These are phyloP conservation scores for Kingdonia uniflora DNA, from an alignment of 164 flowering plant species.

Conservation along the genomic window DNA sequence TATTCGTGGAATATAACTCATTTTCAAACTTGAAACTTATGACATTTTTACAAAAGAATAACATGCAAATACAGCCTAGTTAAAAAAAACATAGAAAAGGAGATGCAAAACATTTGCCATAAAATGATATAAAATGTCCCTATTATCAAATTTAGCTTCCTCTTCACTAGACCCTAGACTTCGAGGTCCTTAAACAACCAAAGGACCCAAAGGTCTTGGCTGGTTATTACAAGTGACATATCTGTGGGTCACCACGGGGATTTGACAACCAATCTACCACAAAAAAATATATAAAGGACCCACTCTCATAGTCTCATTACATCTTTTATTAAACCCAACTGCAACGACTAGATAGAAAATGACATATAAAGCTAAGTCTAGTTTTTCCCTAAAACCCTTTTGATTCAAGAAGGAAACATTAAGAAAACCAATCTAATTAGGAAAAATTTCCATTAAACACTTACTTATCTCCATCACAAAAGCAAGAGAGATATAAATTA, in stretches of 20 bases:
- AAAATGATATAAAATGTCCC: not conserved
- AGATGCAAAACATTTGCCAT: not conserved
- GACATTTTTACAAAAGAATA: too few species aligned
- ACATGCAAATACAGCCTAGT: too few species aligned
- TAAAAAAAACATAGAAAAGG: not conserved
- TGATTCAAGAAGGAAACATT: conserved; percentile 1
- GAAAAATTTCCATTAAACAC: not conserved
- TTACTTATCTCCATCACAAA: too few species aligned
- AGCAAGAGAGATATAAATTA: too few species aligned
- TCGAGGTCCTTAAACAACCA: conserved; percentile 1
- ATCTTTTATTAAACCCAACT: conserved; percentile 16
- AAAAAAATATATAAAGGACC: conserved; percentile 4
- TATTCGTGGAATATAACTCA: too few species aligned
- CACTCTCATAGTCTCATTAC: conserved; percentile 4
- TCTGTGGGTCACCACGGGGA: conserved; percentile 8
- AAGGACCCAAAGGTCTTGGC: conserved; percentile 9
- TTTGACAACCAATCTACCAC: conserved; percentile 21
- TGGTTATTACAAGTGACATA: conserved; percentile 3
- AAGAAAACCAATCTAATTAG: not conserved
- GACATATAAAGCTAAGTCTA: conserved; percentile 11
- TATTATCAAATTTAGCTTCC: not conserved
- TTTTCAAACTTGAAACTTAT: too few species aligned
- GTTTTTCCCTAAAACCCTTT: too few species aligned
- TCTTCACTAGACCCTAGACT: conserved; percentile 3
- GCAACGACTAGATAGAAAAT: conserved; percentile 23